These are phyloP conservation scores for Zygnema cylindricum DNA, from an alignment of 139 green algal genomes.

Conservation along the genomic window DNA sequence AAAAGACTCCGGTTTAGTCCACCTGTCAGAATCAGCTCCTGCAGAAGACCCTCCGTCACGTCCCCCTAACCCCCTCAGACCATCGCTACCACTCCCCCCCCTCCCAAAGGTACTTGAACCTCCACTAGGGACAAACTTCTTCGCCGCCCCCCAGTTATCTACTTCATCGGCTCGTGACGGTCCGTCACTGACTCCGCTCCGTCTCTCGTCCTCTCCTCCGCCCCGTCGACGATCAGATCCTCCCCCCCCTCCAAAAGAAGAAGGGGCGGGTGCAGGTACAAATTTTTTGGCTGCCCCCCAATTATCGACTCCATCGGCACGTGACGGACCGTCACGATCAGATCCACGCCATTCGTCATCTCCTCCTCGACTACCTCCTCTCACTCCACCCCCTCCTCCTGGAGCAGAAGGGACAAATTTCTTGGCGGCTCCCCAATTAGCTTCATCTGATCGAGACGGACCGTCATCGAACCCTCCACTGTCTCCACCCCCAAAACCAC, in stretches of 20 bases:
- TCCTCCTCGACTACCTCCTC: slow-evolving; percentile 56
- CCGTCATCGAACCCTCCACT: too few relatives aligned
- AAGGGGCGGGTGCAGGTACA: too few relatives aligned
- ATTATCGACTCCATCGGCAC: slow-evolving; percentile 77
- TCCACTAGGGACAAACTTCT: slow-evolving; percentile 53
- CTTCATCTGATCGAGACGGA: slow-evolving; percentile 79
- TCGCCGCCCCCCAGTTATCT: slow-evolving; percentile 76
- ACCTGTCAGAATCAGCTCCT: slow-evolving; percentile 7
- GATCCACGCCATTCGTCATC: slow-evolving; percentile 60
- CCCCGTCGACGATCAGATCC: too few relatives aligned
- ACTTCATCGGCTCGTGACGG: slow-evolving; percentile 75
- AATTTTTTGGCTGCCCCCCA: slow-evolving; percentile 78
- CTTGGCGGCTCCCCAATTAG: slow-evolving; percentile 74
- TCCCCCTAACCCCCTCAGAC: too few relatives aligned
- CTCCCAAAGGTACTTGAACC: too few relatives aligned
- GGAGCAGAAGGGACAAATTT: slow-evolving; percentile 70
- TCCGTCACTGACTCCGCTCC: slow-evolving; percentile 63
- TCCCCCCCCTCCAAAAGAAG: slow-evolving; percentile 52
- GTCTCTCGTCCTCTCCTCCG: slow-evolving; percentile 48
- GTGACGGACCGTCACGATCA: slow-evolving; percentile 71
- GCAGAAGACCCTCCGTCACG: neutral
- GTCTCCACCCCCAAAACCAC: slow-evolving; percentile 58
- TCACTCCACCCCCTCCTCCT: slow-evolving; percentile 36
- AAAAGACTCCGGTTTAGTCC: neutral
- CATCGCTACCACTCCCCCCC: too few relatives aligned